These are phyloP conservation scores for Blastobotrys petasosporus DNA, from an alignment of 1,139 yeast genomes.

Conservation along the genomic window DNA sequence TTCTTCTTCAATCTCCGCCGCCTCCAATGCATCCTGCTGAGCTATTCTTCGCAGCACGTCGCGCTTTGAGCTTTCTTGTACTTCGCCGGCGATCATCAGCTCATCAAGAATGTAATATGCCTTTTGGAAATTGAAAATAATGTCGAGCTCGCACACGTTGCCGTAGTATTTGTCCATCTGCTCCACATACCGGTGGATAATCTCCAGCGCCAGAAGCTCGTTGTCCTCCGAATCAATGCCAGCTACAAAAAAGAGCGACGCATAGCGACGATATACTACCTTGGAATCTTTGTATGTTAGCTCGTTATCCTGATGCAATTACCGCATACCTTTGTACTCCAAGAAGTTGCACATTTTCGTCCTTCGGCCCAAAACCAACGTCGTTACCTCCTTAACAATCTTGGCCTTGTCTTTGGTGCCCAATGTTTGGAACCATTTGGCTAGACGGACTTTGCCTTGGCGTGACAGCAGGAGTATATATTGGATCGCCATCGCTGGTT, in stretches of 20 bases:
- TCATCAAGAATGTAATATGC: slow-evolving; percentile 93
- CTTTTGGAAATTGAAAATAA: slow-evolving; percentile 88
- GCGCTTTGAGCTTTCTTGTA: slow-evolving; percentile 76
- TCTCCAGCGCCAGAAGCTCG: slow-evolving; percentile 78
- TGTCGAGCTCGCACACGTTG: slow-evolving; percentile 83
- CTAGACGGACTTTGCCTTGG: slow-evolving; percentile 89
- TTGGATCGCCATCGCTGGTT: slow-evolving; percentile 55
- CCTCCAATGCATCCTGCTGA: slow-evolving; percentile 73
- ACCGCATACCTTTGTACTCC: slow-evolving; percentile 56
- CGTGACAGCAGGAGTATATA: slow-evolving; percentile 78
- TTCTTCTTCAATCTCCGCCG: slow-evolving; percentile 49
- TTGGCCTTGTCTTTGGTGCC: slow-evolving; percentile 78
- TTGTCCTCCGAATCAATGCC: slow-evolving; percentile 83
- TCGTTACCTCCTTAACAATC: slow-evolving; percentile 79
- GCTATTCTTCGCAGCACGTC: slow-evolving; percentile 72
- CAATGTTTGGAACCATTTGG: slow-evolving; percentile 87
- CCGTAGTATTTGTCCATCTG: slow-evolving; percentile 95
- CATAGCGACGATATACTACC: slow-evolving; percentile 85
- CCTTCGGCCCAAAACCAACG: slow-evolving; percentile 74
- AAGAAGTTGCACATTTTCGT: slow-evolving; percentile 95
- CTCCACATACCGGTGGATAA: slow-evolving; percentile 90
- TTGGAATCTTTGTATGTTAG: slow-evolving; percentile 50
- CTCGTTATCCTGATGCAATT: background rate
- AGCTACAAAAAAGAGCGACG: slow-evolving; percentile 82
- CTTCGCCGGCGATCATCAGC: slow-evolving; percentile 68